Conservation (phyloP, 768 basidiomycete genomes). For the Kwoniella sp. region DNA sequence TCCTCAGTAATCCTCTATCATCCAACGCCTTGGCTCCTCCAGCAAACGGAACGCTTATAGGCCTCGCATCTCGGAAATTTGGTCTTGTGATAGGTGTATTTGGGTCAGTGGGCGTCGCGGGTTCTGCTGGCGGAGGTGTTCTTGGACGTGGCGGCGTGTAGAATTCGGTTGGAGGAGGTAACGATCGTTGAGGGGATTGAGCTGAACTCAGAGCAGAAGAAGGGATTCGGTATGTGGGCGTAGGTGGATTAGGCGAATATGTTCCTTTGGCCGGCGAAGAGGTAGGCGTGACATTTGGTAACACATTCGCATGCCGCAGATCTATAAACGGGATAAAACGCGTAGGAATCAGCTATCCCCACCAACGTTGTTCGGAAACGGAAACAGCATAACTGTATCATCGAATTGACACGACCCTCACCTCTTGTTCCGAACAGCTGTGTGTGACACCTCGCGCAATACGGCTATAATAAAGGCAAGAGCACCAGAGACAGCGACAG, state of each 20-base stretch:
- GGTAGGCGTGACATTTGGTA: slow-evolving; percentile 32
- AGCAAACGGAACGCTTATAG: slow-evolving; percentile 41
- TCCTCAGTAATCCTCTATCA: slow-evolving; percentile 44
- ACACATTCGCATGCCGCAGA: slow-evolving; percentile 38
- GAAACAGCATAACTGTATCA: too few species aligned
- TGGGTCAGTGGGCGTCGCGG: slow-evolving; percentile 23
- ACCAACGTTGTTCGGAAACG: too few species aligned
- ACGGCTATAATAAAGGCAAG: slow-evolving; percentile 43
- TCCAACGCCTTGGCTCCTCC: slow-evolving; percentile 45
- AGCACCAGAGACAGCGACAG: background rate
- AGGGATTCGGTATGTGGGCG: slow-evolving; percentile 16
- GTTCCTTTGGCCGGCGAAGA: slow-evolving; percentile 15
- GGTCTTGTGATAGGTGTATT: slow-evolving; percentile 38
- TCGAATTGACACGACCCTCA: too few species aligned
- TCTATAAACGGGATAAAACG: too few species aligned
- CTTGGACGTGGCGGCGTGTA: slow-evolving; percentile 37
- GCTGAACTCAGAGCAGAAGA: slow-evolving; percentile 13
- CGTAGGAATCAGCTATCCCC: too few species aligned
- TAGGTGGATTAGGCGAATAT: slow-evolving; percentile 8
- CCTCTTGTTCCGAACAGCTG: slow-evolving; percentile 49
- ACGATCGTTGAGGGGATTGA: slow-evolving; percentile 21
- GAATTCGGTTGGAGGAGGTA: slow-evolving; percentile 38
- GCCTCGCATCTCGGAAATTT: slow-evolving; percentile 35
- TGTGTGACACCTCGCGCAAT: slow-evolving; percentile 48
- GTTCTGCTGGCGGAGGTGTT: slow-evolving; percentile 19